Percentiles rank a stretch among this genome's conserved stretches.
Evolutionary conservation across 139 green algal genomes (phyloP).

Genomic region (Coccomyxa sp.): DNA sequence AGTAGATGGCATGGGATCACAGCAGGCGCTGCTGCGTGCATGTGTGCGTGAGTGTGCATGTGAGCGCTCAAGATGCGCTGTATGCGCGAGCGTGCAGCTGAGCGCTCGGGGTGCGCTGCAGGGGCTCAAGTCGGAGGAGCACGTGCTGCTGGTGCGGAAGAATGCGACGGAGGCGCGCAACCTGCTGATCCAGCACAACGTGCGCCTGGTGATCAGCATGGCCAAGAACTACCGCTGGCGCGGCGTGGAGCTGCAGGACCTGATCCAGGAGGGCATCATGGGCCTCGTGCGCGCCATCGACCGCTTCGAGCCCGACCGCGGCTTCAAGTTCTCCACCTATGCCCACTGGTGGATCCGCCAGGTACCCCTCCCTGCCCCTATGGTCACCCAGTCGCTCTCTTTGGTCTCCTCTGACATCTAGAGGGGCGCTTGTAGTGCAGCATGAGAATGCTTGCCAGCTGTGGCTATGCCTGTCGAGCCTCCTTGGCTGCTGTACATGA

Average conservation of each 20-base stretch:
- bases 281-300: constrained; percentile 82
- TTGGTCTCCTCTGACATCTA: neutral
- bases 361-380: constrained; percentile 5
- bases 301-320: constrained; percentile 85
- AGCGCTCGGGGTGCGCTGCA: too few relatives aligned
- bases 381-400: constrained; percentile 35
- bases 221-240: constrained; percentile 22
- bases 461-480: too few relatives aligned
- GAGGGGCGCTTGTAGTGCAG: too few relatives aligned
- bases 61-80: too few relatives aligned
- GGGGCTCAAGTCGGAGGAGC: constrained; percentile 13
- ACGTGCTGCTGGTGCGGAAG: constrained; percentile 29
- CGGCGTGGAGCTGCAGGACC: constrained; percentile 47
- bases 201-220: constrained; percentile 35
- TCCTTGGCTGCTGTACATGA: too few relatives aligned
- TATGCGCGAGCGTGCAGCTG: too few relatives aligned
- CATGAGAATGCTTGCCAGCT: too few relatives aligned
- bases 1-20: too few relatives aligned
- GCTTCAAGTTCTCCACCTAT: constrained; percentile 97
- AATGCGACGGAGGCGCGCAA: constrained; percentile 54
- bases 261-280: constrained; percentile 77
- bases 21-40: too few relatives aligned
- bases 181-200: constrained; percentile 45
- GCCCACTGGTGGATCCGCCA: constrained; percentile 98
- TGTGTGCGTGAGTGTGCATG: neutral